These are phyloP conservation scores for Tilletia horrida DNA, from an alignment of 1,284 basidiomycete genomes.

Conservation along the genomic window DNA sequence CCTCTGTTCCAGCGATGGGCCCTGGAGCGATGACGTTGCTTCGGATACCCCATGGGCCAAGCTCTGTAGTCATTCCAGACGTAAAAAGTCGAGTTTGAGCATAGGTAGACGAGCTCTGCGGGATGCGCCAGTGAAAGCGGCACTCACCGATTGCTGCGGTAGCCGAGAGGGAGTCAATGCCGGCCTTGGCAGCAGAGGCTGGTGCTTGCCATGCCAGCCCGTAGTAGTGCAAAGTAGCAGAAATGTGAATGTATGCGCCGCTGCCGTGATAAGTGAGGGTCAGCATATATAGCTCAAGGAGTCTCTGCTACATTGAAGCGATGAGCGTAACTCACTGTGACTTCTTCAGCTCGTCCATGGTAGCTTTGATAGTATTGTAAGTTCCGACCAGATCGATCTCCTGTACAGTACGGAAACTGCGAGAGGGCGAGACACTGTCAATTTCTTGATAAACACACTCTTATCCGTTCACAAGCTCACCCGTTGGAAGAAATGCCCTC, in stretches of 20 bases:
- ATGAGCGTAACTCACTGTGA: slow-evolving; percentile 9
- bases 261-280: neutral
- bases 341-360: slow-evolving; percentile 51
- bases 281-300: too few relatives aligned
- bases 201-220: slow-evolving; percentile 89
- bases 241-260: slow-evolving; percentile 86
- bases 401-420: slow-evolving; percentile 76
- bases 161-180: slow-evolving; percentile 71
- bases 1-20: slow-evolving; percentile 79
- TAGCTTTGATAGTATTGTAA: slow-evolving; percentile 91
- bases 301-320: neutral
- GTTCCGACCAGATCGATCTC: slow-evolving; percentile 91
- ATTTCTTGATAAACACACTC: slow-evolving; percentile 71
- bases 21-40: slow-evolving; percentile 88
- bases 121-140: neutral
- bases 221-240: slow-evolving; percentile 81
- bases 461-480: slow-evolving; percentile 66
- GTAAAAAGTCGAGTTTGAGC: neutral
- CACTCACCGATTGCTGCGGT: slow-evolving; percentile 6
- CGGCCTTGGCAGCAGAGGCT: slow-evolving; percentile 91
- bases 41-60: slow-evolving; percentile 68
- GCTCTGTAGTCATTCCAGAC: slow-evolving; percentile 6
- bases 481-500: slow-evolving; percentile 50
- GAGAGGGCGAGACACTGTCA: neutral
- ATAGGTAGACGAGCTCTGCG: too few relatives aligned